Evolutionary conservation across 1,139 yeast species (phyloP), one percentile per base, ranked within the genome.

Genomic region (Suhomyces yuchorum): DNA sequence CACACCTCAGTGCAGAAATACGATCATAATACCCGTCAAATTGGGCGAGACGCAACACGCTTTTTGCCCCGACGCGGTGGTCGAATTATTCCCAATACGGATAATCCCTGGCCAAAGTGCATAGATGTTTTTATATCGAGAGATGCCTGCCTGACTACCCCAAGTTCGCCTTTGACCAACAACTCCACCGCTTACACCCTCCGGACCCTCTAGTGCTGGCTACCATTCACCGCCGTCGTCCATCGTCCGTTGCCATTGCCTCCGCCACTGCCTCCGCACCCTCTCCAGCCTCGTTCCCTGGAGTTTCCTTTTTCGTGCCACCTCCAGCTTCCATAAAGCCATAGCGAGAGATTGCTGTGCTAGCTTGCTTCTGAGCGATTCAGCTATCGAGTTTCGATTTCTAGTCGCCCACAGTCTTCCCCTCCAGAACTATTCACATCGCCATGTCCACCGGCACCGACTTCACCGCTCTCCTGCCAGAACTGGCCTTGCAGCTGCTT

Each of bases 1-100:
- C 34, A 15, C 34, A n/a, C 18, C 34, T 14, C 8, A 3, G 34
- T 15, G 18, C 34, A 22, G 8, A 40, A 33, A 44, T 37, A 44
- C 47, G 47, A 44, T 33, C 11, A 44, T 30, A 44, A 44, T 40
- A 30, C 41, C 48, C 44, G 44, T 44, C 48, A 44, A 15, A 14
- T 12, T 8, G 34, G 24, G 12, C 41, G 19, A 37, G 42, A 32
- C 26, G 40, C 34, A 39, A 44, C 47, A 40, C 47, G 47, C 20
- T 39, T 28, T 39, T 34, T 11, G 8, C 18, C 12, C 18, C 8
- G 40, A 38, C 47, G 47, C 47, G 47, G 23, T 38, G n/a, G n/a
- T 20, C 19, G 34, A 40, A 35, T 44, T 43, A 38, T 38, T 43
- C 46, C 46, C 23, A 19, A 43, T 38, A 2, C 38, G 46, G 23